These are phyloP conservation scores for Aureobasidium uvarum DNA, from an alignment of 2,329 filamentous ascomycete genomes.

Conservation along the genomic window DNA sequence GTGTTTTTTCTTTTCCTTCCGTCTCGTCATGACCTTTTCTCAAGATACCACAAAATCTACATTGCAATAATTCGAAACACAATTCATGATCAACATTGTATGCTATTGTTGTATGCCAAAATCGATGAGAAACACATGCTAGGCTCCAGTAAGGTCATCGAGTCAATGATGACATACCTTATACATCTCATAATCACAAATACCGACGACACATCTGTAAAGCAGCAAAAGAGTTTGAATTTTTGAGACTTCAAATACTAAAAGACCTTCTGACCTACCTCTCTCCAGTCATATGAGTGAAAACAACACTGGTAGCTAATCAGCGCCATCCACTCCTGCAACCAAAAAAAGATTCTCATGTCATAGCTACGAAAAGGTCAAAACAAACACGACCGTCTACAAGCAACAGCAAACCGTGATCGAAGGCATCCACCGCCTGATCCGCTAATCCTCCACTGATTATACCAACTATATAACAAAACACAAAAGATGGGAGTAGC, in stretches of 20 bases:
- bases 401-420: neutral
- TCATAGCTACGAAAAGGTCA: neutral
- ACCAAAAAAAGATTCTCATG: constrained; percentile 2
- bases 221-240: neutral
- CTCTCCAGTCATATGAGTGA: neutral
- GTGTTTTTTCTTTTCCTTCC: neutral
- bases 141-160: neutral
- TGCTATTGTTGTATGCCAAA: too few relatives aligned
- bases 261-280: neutral
- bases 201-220: neutral
- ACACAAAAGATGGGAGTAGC: constrained; percentile 6
- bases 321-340: neutral
- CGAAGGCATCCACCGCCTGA: neutral
- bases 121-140: too few relatives aligned
- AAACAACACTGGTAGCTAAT: constrained; percentile 8
- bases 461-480: neutral
- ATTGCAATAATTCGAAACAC: neutral
- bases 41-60: constrained; percentile 7
- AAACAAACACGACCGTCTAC: neutral
- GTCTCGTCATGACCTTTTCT: neutral
- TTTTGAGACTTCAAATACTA: neutral
- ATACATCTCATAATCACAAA: neutral
- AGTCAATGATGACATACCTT: too few relatives aligned
- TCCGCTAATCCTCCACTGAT: neutral
- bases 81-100: neutral